These are phyloP conservation scores for Lumnitzera racemosa DNA, from an alignment of 345 rosid species.

Conservation along the genomic window DNA sequence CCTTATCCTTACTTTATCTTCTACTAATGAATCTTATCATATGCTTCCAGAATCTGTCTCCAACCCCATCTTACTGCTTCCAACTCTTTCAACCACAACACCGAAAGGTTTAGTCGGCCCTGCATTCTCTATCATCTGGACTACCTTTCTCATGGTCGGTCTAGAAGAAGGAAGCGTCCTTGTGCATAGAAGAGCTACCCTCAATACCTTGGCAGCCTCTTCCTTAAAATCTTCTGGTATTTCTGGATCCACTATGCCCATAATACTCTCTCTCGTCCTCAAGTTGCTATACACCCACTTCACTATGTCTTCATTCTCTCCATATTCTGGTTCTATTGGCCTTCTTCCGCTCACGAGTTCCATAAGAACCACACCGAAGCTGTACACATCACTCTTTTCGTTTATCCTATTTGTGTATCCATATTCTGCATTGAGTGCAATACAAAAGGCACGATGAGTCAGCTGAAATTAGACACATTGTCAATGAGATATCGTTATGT, in stretches of 20 bases:
- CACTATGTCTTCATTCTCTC: slow-evolving; percentile 77
- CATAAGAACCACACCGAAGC: slow-evolving; percentile 90
- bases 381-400: slow-evolving; percentile 90
- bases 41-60: background rate
- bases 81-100: slow-evolving; percentile 38
- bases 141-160: slow-evolving; percentile 83
- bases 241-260: slow-evolving; percentile 57
- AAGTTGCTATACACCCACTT: slow-evolving; percentile 60
- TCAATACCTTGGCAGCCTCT: slow-evolving; percentile 55
- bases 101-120: slow-evolving; percentile 56
- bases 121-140: slow-evolving; percentile 78
- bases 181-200: slow-evolving; percentile 71
- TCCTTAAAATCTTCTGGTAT: slow-evolving; percentile 46
- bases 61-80: slow-evolving; percentile 20
- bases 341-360: slow-evolving; percentile 80
- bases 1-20: too few relatives aligned
- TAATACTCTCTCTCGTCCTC: slow-evolving; percentile 41
- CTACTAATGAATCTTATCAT: too few relatives aligned
- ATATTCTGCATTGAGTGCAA: slow-evolving; percentile 45
- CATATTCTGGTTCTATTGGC: slow-evolving; percentile 71
- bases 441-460: background rate
- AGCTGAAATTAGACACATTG: too few relatives aligned
- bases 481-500: too few relatives aligned
- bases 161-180: slow-evolving; percentile 42
- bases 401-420: slow-evolving; percentile 74